These are phyloP conservation scores for Strobilomyces confusus DNA, from an alignment of 768 basidiomycete species.

Conservation along the genomic window DNA sequence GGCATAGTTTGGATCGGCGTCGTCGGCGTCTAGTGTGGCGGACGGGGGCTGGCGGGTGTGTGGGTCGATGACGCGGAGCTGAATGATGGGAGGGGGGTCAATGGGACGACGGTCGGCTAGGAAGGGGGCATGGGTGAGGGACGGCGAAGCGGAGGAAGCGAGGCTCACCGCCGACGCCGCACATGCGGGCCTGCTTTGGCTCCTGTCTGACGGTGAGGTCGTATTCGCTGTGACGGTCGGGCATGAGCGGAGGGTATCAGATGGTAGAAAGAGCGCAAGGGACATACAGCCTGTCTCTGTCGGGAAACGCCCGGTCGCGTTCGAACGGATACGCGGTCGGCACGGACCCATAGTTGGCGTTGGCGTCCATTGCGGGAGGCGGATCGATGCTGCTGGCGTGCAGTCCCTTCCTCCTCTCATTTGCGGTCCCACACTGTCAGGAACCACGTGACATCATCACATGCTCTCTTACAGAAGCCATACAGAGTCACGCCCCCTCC, in stretches of 20 bases:
- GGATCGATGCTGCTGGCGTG: constrained; percentile 2
- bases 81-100: constrained; percentile 96
- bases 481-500: not conserved
- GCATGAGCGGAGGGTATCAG: constrained; percentile 16
- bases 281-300: constrained; percentile 37
- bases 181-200: constrained; percentile 90
- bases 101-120: constrained; percentile 92
- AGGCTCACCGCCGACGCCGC: constrained; percentile 37
- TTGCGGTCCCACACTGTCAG: constrained; percentile 11
- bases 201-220: constrained; percentile 85
- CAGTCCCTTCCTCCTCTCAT: not conserved
- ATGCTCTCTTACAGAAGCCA: not conserved
- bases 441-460: constrained; percentile 13
- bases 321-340: constrained; percentile 28
- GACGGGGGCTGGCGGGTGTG: constrained; percentile 32
- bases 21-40: constrained; percentile 28
- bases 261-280: not conserved
- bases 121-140: constrained; percentile 1
- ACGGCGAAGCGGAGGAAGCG: no score
- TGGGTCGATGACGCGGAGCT: constrained; percentile 82
- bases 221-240: constrained; percentile 60
- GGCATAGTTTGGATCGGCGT: constrained; percentile 39
- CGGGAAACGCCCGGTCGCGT: constrained; percentile 26
- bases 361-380: constrained; percentile 21
- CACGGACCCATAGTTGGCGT: constrained; percentile 22